Conservation (phyloP, 2,329 filamentous ascomycete genomes). For the Dissoconium aciculare region DNA sequence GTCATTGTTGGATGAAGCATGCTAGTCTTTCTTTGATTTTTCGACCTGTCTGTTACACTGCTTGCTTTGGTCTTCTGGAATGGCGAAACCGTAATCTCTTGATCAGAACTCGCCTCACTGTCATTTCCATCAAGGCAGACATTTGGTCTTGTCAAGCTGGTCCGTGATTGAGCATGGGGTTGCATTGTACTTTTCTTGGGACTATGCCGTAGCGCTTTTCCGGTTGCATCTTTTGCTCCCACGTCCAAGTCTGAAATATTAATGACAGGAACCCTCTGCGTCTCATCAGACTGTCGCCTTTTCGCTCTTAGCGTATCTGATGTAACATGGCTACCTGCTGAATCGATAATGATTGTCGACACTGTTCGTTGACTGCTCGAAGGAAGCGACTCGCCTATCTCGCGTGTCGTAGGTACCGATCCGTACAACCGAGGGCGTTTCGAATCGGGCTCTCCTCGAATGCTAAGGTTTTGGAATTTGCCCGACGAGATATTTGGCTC, state of each 20-base stretch:
- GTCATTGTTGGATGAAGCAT: constrained; percentile 11
- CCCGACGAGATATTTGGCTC: not conserved
- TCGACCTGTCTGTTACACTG: not conserved
- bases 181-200: too few species aligned
- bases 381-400: too few species aligned
- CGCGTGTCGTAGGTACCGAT: too few species aligned
- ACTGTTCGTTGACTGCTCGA: not conserved
- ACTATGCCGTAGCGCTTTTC: too few species aligned
- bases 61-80: constrained; percentile 1
- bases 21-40: constrained; percentile 8
- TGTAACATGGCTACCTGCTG: not conserved
- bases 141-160: too few species aligned
- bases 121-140: too few species aligned
- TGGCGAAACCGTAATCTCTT: not conserved
- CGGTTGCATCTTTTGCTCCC: not conserved
- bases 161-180: too few species aligned
- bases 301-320: too few species aligned
- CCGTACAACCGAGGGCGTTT: constrained; percentile 7
- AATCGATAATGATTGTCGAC: too few species aligned
- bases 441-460: constrained; percentile 9
- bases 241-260: too few species aligned
- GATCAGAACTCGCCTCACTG: not conserved
- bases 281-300: too few species aligned
- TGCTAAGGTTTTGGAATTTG: constrained; percentile 9
- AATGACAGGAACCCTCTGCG: not conserved